Evolutionary conservation across 1,139 yeast species (phyloP).

Genomic region (Kluyveromyces sp.): DNA sequence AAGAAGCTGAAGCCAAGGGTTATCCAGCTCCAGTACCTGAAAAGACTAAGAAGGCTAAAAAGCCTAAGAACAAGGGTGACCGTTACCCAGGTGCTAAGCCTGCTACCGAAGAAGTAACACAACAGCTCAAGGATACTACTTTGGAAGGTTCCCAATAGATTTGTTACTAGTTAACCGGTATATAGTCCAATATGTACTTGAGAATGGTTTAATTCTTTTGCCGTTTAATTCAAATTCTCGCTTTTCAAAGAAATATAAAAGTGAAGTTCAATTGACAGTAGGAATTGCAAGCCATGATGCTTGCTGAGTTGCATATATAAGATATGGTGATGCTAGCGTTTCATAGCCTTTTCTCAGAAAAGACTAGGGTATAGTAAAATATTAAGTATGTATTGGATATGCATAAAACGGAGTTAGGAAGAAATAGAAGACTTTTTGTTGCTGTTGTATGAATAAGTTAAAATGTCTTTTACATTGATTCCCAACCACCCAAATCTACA

Average conservation of each 20-base stretch:
- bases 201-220: too few species aligned
- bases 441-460: neutral
- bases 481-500: slow-evolving; percentile 94
- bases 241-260: too few species aligned
- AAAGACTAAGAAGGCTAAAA: slow-evolving; percentile 57
- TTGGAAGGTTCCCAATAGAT: slow-evolving; percentile 15
- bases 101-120: slow-evolving; percentile 26
- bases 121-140: slow-evolving; percentile 31
- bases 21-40: slow-evolving; percentile 70
- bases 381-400: too few species aligned
- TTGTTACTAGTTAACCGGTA: neutral
- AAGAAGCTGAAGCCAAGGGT: slow-evolving; percentile 65
- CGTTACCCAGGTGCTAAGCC: slow-evolving; percentile 61
- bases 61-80: slow-evolving; percentile 79
- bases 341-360: too few species aligned
- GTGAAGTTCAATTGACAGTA: too few species aligned
- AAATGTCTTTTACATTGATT: slow-evolving; percentile 48
- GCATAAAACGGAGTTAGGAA: too few species aligned
- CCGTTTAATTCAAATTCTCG: too few species aligned
- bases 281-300: too few species aligned
- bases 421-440: neutral
- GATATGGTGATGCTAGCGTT: too few species aligned
- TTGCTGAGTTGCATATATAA: too few species aligned
- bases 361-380: too few species aligned
- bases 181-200: neutral